Conservation (phyloP, 352 stramenopile species). For the Phytopythium sindhum region DNA sequence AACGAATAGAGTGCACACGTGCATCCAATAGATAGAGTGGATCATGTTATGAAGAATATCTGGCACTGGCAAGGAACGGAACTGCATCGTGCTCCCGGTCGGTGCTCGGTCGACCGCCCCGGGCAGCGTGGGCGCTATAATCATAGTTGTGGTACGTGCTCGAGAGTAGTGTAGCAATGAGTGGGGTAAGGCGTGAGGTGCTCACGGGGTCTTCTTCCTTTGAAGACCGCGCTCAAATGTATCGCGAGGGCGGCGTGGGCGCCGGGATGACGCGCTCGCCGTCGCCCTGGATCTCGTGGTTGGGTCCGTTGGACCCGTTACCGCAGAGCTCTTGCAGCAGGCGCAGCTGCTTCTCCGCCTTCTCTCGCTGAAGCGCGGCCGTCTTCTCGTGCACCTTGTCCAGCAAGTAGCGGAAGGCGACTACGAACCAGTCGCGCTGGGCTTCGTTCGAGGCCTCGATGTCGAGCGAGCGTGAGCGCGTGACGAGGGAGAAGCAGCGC, state of each 20-base stretch:
- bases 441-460: slow-evolving; percentile 70
- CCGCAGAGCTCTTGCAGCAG: slow-evolving; percentile 73
- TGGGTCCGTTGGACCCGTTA: slow-evolving; percentile 13
- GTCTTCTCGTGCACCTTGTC: slow-evolving; percentile 86
- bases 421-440: slow-evolving; percentile 82
- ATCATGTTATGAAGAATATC: slow-evolving; percentile 1
- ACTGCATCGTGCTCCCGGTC: background rate
- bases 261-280: slow-evolving; percentile 7
- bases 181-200: background rate
- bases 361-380: slow-evolving; percentile 66
- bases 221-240: slow-evolving; percentile 3
- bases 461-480: slow-evolving; percentile 57
- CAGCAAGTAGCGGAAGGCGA: slow-evolving; percentile 82
- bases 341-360: slow-evolving; percentile 71
- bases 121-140: background rate
- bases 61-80: slow-evolving; percentile 1
- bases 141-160: slow-evolving; percentile 1
- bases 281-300: slow-evolving; percentile 13
- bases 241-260: slow-evolving; percentile 4
- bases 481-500: slow-evolving; percentile 76
- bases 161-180: background rate
- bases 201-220: background rate
- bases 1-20: background rate
- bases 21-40: background rate
- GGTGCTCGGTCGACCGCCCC: background rate